Conservation (phyloP, 2,329 filamentous ascomycete species). For the Ambrosiella cleistominuta region DNA sequence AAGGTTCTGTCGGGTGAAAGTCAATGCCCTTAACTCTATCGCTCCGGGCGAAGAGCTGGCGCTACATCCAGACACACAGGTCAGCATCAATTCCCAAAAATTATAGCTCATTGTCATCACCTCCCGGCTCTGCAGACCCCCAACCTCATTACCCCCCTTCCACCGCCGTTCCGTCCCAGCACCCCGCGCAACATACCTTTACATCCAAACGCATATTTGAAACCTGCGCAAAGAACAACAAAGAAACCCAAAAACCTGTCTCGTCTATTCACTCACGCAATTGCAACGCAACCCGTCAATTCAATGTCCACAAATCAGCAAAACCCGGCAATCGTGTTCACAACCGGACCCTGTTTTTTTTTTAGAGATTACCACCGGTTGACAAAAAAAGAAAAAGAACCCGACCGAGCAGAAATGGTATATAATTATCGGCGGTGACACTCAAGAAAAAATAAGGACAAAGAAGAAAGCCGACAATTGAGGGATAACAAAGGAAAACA, state of each 20-base stretch:
- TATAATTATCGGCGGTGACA: too few species aligned
- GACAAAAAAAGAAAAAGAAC: background rate
- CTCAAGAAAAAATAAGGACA: too few species aligned
- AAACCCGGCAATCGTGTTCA: slow-evolving; percentile 4
- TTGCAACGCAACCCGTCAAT: background rate
- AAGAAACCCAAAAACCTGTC: too few species aligned
- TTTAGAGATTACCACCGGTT: too few species aligned
- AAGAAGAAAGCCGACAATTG: too few species aligned
- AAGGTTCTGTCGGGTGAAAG: slow-evolving; percentile 93
- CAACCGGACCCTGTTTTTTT: background rate
- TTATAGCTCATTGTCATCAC: slow-evolving; percentile 1
- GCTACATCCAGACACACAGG: slow-evolving; percentile 17
- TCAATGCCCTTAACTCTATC: slow-evolving; percentile 96
- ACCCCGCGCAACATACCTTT: slow-evolving; percentile 12
- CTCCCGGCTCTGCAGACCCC: background rate
- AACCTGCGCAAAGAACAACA: background rate
- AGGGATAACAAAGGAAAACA: too few species aligned
- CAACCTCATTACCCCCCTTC: background rate
- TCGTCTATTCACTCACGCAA: too few species aligned
- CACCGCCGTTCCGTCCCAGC: background rate
- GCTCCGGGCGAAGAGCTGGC: slow-evolving; percentile 50
- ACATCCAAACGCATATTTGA: slow-evolving; percentile 15
- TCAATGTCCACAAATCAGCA: background rate
- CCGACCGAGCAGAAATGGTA: too few species aligned
- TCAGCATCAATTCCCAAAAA: background rate